Base-by-base conservation (phyloP, 2,329 filamentous ascomycete species). In the Aureobasidium sp. region DNA sequence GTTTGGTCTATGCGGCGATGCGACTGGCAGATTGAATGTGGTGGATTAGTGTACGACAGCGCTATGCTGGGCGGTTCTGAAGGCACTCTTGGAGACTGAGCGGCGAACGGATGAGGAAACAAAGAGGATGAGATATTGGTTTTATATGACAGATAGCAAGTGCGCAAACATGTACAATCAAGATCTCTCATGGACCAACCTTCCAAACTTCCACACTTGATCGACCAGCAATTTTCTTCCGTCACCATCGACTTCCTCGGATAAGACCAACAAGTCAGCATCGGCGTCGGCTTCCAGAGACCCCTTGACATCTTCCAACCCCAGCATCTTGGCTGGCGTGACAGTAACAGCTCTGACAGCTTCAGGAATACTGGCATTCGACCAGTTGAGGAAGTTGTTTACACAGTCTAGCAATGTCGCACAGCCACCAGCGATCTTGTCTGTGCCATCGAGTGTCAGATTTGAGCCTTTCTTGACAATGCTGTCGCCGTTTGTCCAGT, bases 131-230 rank as follows among this genome's bases (percentile, higher is more conserved):
- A 14, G 16, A 34, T 4, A 49, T 7, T 34, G 3, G 11, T 13
- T 21, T 41, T 30, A 25, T 30, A 5, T 5, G 30, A 51, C 21
- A 39, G 14, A 39, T 14, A 54, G 14, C 21, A 16, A 30, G 5
- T 14, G 21, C 36, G 9, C 11, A 29, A 11, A 29, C 3, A 39
- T 34, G 16, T 16, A 44, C n/a, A 16, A 55, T 34, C 47, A 49
- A 2, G 51, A 49, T 16, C 39, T 54, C 16, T 71, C 67, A 65
- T 74, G 77, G 2, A 87, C 80, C 66, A 78, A 77, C 39, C 75
- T 75, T 6, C 89, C 88, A 77, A 90, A 90, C 75, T 91, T 91
- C 88, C 88, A 91, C 25, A 91, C 88, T 73, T 90, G 83, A 63
- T 90, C 86, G n/a, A 91, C 78, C 11, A 81, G 77, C 44, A 93